Percentiles rank a stretch among this genome's conserved stretches.
Evolutionary conservation across 441 rosid species (phyloP).

Genomic region (Adansonia rubrostipa): DNA sequence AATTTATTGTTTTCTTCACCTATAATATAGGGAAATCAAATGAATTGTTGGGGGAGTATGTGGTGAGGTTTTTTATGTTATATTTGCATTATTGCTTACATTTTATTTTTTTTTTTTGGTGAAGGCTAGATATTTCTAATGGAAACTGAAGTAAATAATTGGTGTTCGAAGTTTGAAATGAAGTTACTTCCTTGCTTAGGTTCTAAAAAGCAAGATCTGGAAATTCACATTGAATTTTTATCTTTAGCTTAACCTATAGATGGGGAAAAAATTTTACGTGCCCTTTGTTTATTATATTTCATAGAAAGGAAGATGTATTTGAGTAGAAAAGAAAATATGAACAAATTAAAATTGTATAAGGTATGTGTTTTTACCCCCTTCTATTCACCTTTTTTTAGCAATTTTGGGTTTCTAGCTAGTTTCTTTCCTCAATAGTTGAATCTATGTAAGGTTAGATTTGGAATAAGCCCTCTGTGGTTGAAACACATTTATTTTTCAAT

Average conservation of each 20-base stretch:
- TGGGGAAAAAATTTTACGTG: not conserved
- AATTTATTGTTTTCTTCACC: not conserved
- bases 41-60: not conserved
- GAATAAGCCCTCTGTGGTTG: no score
- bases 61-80: not conserved
- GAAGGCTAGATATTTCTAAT: no score
- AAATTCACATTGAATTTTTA: not conserved
- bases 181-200: conserved; percentile 4
- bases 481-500: not conserved
- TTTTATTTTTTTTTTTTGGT: no score
- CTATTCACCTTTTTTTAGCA: not conserved
- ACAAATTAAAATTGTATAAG: not conserved
- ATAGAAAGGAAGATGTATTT: not conserved
- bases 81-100: no score
- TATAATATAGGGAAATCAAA: not conserved
- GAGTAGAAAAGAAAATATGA: not conserved
- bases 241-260: no score
- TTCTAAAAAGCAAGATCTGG: not conserved
- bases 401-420: not conserved
- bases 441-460: no score
- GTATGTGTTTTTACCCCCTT: not conserved
- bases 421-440: not conserved
- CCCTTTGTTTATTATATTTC: not conserved
- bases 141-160: no score
- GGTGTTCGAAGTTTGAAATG: not conserved